Evolutionary conservation across 2,329 filamentous ascomycete genomes (phyloP), one percentile per base, ranked within the genome.

Genomic region (Verticillium dahliae): DNA sequence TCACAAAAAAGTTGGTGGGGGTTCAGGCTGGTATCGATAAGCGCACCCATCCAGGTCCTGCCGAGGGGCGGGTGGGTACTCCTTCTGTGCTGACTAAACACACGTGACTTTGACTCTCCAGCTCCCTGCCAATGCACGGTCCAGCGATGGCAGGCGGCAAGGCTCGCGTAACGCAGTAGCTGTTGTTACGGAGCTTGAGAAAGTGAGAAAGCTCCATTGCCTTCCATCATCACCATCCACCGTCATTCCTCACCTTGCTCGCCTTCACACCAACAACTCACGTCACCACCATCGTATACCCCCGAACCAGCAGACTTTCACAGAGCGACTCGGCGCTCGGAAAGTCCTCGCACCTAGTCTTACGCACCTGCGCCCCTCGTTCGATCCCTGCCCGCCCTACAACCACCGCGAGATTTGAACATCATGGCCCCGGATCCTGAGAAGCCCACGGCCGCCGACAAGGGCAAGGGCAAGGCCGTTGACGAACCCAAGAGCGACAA

Each of bases 361-460:
- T 22, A 33, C 31, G 22, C 56, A 37, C 6, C 38, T 58, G 22
- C 57, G 57, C 35, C 55, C 15, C 55, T 27, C 50, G 4, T 31
- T 31, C 27, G 55, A n/a, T 38, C 27, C 14, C 56, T 13, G 34
- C 18, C 38, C 57, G 57, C 41, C 38, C 57, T 31, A 7, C 27
- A 58, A 41, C 31, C 57, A 34, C 57, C 45, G 22, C 45, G 39
- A 58, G 15, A 59, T 70, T 68, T 72, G 73, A 69, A 74, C 76
- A 83, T 77, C 79, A 97, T 98, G 95, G 93, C 93, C 80, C 91
- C 96, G 83, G 92, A 96, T 79, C 91, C 89, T 81, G 91, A 96
- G 80, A 85, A 89, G 83, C 84, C 90, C 76, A 91, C 90, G 78
- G 81, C 89, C 75, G 85, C 87, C 75, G 92, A 97, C 79, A 98